phyloP scores from a whole-genome alignment of 116 monocot genomes.

The Dioscorea cayenensis region DNA sequence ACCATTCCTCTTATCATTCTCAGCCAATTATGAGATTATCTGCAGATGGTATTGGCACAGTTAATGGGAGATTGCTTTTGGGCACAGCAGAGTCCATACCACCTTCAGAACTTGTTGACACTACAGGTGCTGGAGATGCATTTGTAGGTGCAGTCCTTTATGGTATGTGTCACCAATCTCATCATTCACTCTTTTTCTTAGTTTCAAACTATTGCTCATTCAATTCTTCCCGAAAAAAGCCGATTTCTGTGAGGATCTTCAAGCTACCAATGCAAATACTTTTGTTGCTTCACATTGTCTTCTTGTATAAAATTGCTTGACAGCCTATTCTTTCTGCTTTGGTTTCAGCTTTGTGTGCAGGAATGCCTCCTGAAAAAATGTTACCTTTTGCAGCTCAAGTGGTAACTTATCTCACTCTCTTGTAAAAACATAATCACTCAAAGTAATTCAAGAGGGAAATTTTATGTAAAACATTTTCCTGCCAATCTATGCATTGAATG shows the following conservation, averaged over 20 bases:
- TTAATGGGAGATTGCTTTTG: constrained; percentile 61
- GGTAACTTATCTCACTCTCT: constrained; percentile 25
- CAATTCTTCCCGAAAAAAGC: no score
- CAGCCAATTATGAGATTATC: constrained; percentile 42
- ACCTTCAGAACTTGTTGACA: constrained; percentile 66
- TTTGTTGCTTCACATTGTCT: not conserved
- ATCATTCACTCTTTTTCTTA: not conserved
- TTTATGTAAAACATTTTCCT: no score
- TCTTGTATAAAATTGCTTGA: not conserved
- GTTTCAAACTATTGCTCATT: not conserved
- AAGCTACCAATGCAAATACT: not conserved
- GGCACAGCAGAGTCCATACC: constrained; percentile 77
- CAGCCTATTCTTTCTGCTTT: not conserved
- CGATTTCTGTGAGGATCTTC: not conserved
- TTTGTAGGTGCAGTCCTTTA: constrained; percentile 83
- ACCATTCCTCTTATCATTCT: not conserved
- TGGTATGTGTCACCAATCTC: constrained; percentile 22
- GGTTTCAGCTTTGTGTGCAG: constrained; percentile 55
- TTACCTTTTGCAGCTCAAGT: constrained; percentile 82
- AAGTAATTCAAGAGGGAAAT: not conserved
- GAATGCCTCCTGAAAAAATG: constrained; percentile 77
- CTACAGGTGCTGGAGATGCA: constrained; percentile 97
- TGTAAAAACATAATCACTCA: not conserved
- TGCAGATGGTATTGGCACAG: constrained; percentile 62
- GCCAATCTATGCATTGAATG: not conserved